Conservation (phyloP, 2,329 filamentous ascomycete species). For the Taxawa tesnikishii region DNA sequence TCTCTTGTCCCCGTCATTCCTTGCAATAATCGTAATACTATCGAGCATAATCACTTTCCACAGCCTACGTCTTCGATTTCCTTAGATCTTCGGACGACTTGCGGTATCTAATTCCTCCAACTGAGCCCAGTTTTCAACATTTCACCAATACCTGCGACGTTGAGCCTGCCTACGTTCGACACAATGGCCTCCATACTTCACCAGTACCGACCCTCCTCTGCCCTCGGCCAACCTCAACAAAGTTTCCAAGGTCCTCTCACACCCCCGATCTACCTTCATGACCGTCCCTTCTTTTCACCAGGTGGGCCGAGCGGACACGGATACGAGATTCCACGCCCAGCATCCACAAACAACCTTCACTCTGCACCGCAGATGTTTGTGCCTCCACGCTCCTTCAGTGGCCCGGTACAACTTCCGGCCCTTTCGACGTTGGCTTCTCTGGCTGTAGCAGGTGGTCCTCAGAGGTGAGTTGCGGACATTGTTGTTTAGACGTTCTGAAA, state of each 20-base stretch:
- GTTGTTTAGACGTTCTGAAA: too few relatives aligned
- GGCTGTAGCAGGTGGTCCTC: constrained; percentile 5
- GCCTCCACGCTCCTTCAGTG: constrained; percentile 24
- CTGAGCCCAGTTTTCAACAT: too few relatives aligned
- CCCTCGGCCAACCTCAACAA: too few relatives aligned
- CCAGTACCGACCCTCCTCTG: not conserved
- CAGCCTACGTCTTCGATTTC: too few relatives aligned
- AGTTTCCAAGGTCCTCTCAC: too few relatives aligned
- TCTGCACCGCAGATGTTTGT: constrained; percentile 23
- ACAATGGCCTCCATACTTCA: not conserved
- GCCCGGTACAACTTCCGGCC: constrained; percentile 38
- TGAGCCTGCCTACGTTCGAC: too few relatives aligned
- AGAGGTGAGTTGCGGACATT: not conserved
- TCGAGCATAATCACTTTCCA: too few relatives aligned
- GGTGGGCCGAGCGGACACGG: constrained; percentile 34
- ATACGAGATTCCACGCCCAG: constrained; percentile 39
- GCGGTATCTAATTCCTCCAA: too few relatives aligned
- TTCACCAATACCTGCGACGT: too few relatives aligned
- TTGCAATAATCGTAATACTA: constrained; percentile 5
- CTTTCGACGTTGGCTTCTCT: constrained; percentile 46
- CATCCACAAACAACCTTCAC: constrained; percentile 35
- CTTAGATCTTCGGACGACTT: too few relatives aligned
- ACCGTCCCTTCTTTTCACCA: constrained; percentile 34
- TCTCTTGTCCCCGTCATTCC: constrained; percentile 1
- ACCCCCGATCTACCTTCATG: constrained; percentile 32